Conservation (phyloP, 208 protist genomes). For the Wallacemonas rigidus region DNA sequence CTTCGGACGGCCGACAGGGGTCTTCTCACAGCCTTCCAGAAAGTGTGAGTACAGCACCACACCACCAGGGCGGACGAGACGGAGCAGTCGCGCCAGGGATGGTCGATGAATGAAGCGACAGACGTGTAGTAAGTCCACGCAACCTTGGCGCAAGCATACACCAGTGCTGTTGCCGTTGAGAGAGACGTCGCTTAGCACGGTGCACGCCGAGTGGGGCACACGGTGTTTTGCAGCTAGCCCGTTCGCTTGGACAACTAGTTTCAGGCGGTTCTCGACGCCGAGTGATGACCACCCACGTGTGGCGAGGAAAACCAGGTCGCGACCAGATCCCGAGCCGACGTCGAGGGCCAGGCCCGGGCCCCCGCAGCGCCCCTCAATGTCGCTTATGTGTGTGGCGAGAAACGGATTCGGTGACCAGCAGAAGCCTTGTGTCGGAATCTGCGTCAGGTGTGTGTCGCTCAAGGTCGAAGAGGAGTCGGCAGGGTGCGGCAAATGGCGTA, state of each 20-base stretch:
- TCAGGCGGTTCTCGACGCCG: slow-evolving; percentile 45
- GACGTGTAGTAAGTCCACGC: slow-evolving; percentile 48
- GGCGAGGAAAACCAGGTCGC: slow-evolving; percentile 52
- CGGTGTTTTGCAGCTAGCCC: neutral
- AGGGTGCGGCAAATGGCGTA: neutral
- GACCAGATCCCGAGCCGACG: slow-evolving; percentile 41
- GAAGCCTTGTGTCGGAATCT: slow-evolving; percentile 3
- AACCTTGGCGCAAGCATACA: slow-evolving; percentile 17
- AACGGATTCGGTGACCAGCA: slow-evolving; percentile 48
- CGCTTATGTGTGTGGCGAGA: slow-evolving; percentile 19
- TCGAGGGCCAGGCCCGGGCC: slow-evolving; percentile 35
- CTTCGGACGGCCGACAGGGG: slow-evolving; percentile 33
- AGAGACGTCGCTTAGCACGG: slow-evolving; percentile 14
- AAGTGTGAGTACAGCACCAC: slow-evolving; percentile 59
- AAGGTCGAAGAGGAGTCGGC: slow-evolving; percentile 12
- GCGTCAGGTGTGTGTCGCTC: neutral
- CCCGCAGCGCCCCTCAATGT: slow-evolving; percentile 16
- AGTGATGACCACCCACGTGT: slow-evolving; percentile 45
- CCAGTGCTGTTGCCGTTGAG: slow-evolving; percentile 16
- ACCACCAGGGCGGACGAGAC: slow-evolving; percentile 29
- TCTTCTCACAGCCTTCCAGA: slow-evolving; percentile 47
- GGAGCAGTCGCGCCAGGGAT: slow-evolving; percentile 22
- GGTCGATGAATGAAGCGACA: slow-evolving; percentile 55
- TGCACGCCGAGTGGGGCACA: slow-evolving; percentile 10
- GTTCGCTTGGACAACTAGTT: slow-evolving; percentile 24